Evolutionary conservation across 768 basidiomycete genomes (phyloP).

Genomic region (Lactarius evosmus): DNA sequence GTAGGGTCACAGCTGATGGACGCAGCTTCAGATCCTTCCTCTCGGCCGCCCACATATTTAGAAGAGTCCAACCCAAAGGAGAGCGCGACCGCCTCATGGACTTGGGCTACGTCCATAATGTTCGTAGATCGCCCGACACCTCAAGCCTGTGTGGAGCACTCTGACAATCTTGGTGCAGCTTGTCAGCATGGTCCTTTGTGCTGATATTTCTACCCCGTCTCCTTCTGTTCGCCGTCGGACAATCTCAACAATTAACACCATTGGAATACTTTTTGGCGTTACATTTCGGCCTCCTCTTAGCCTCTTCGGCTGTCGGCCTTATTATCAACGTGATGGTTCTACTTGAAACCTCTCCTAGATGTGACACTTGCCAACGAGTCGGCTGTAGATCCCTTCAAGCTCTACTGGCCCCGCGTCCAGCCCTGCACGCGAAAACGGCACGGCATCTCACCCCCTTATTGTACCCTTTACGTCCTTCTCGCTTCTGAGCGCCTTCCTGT

Average conservation of each 20-base stretch:
- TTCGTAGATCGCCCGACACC: conserved; percentile 21
- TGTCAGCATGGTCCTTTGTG: conserved; percentile 30
- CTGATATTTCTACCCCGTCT: conserved; percentile 56
- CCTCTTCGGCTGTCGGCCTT: conserved; percentile 52
- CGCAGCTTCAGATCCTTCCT: conserved; percentile 3
- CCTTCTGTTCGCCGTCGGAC: conserved; percentile 52
- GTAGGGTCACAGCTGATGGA: conserved; percentile 2
- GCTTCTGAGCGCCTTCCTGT: conserved; percentile 53
- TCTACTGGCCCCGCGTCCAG: conserved; percentile 33
- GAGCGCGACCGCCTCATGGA: conserved; percentile 19
- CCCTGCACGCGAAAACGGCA: conserved; percentile 29
- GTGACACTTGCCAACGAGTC: conserved; percentile 2
- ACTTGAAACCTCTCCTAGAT: background rate
- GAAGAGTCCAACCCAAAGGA: conserved; percentile 9
- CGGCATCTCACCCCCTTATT: conserved; percentile 59
- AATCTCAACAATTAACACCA: conserved; percentile 51
- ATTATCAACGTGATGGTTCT: conserved; percentile 50
- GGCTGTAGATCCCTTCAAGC: conserved; percentile 43
- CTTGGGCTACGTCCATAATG: conserved; percentile 25
- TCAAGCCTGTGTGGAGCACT: background rate
- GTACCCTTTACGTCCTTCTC: conserved; percentile 55
- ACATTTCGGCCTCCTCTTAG: conserved; percentile 63
- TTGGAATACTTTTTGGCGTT: conserved; percentile 67
- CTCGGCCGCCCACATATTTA: background rate
- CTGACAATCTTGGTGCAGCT: conserved; percentile 22